Evolutionary conservation across 345 rosid species (phyloP).

Genomic region (Rhodomyrtus tomentosa): DNA sequence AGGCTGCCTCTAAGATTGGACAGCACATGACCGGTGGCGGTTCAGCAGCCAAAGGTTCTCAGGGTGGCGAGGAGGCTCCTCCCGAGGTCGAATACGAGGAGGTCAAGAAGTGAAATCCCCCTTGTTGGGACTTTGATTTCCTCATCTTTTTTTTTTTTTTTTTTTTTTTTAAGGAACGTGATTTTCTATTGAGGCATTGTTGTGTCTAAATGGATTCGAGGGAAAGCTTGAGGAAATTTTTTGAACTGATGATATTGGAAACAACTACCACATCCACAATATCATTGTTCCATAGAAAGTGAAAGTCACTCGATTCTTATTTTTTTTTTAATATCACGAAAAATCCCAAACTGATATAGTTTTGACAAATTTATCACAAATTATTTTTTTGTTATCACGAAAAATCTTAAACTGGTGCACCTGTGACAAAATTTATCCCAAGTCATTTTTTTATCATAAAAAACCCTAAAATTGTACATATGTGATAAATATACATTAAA

Average conservation of each 20-base stretch:
- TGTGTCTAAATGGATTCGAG: too few species aligned
- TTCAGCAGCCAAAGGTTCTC: conserved; percentile 39
- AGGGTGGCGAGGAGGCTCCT: conserved; percentile 52
- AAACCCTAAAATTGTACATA: too few species aligned
- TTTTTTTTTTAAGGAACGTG: neutral
- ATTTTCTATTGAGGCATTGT: neutral
- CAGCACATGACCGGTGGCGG: conserved; percentile 57
- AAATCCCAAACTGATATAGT: too few species aligned
- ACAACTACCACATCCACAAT: neutral
- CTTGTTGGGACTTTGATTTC: neutral
- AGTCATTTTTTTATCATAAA: too few species aligned
- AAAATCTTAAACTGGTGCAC: too few species aligned
- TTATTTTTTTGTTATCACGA: too few species aligned
- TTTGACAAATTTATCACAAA: too few species aligned
- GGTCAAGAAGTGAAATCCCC: conserved; percentile 39
- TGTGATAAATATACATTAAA: too few species aligned
- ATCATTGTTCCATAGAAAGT: neutral
- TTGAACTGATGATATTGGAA: neutral
- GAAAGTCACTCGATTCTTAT: neutral
- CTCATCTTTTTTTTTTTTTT: neutral
- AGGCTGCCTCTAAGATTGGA: conserved; percentile 81
- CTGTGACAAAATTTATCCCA: too few species aligned
- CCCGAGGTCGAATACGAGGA: conserved; percentile 85
- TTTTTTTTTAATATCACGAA: too few species aligned
- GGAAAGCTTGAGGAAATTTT: neutral